phyloP scores from a whole-genome alignment of 108 stramenopile genomes.

The Pseudonitzschia multiseries region DNA sequence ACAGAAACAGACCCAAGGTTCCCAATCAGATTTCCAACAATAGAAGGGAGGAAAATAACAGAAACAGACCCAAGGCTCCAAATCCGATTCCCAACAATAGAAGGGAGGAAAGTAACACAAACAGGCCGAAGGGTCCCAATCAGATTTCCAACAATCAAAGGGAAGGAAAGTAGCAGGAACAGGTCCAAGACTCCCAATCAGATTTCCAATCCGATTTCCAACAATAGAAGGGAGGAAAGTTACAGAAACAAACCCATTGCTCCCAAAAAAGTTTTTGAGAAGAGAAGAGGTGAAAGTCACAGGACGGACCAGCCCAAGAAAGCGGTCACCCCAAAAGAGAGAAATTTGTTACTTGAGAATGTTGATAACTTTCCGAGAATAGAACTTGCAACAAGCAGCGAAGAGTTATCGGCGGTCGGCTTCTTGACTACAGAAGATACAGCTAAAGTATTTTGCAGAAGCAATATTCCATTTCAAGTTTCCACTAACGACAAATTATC shows the following conservation, averaged over 20 bases:
- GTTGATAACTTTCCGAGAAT: neutral
- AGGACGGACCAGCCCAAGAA: neutral
- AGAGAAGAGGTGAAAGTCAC: neutral
- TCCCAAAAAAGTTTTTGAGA: neutral
- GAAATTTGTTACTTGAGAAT: constrained; percentile 3
- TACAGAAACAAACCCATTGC: too few species aligned
- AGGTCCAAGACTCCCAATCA: too few species aligned
- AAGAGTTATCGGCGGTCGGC: constrained; percentile 7
- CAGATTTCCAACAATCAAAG: too few species aligned
- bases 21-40: neutral
- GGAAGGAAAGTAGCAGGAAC: too few species aligned
- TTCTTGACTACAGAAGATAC: constrained; percentile 22
- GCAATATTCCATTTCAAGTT: neutral
- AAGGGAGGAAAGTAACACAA: too few species aligned
- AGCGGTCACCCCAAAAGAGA: neutral
- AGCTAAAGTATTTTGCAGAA: constrained; percentile 6
- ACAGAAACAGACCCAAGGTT: neutral
- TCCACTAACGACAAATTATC: neutral
- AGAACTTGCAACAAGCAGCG: constrained; percentile 6
- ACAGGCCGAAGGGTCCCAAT: neutral
- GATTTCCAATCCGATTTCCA: too few species aligned
- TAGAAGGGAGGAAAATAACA: too few species aligned
- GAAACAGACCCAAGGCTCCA: neutral
- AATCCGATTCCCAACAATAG: neutral
- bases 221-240: too few species aligned